These are phyloP conservation scores for Cydonia oblonga DNA, from an alignment of 331 rosid genomes.

Conservation along the genomic window DNA sequence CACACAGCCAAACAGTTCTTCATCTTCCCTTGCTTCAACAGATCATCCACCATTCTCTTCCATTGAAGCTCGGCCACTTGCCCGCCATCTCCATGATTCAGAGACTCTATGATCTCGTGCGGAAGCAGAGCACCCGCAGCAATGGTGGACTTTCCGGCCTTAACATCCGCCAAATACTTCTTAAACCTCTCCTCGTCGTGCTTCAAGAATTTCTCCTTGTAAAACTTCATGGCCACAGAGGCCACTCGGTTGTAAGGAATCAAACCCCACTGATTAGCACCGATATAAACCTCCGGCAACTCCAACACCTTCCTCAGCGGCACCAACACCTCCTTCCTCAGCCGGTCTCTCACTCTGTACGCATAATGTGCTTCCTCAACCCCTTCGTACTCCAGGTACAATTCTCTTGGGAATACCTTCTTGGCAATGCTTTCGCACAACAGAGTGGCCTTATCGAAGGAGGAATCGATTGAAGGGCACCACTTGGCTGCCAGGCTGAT, in stretches of 20 bases:
- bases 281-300: conserved; percentile 5
- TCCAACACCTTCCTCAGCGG: conserved; percentile 6
- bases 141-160: conserved; percentile 6
- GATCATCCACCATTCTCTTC: conserved; percentile 14
- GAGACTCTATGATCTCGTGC: neutral
- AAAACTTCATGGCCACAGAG: conserved; percentile 3
- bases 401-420: neutral
- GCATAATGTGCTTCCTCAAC: neutral
- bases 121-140: conserved; percentile 14
- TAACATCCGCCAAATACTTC: conserved; percentile 6
- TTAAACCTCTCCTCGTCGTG: conserved; percentile 9
- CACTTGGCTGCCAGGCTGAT: neutral
- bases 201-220: conserved; percentile 2
- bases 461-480: conserved; percentile 6
- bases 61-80: conserved; percentile 15
- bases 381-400: neutral
- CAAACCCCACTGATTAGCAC: neutral
- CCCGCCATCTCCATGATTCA: neutral
- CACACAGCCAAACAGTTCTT: conserved; percentile 10
- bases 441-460: neutral
- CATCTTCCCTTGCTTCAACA: conserved; percentile 6
- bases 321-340: conserved; percentile 10
- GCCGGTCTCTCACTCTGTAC: neutral
- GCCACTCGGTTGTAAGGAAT: conserved; percentile 9
- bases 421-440: conserved; percentile 5